Percentiles rank a stretch among this genome's conserved stretches.
phyloP scores from a whole-genome alignment of 768 basidiomycete genomes.

The Termitomyces titanicus region DNA sequence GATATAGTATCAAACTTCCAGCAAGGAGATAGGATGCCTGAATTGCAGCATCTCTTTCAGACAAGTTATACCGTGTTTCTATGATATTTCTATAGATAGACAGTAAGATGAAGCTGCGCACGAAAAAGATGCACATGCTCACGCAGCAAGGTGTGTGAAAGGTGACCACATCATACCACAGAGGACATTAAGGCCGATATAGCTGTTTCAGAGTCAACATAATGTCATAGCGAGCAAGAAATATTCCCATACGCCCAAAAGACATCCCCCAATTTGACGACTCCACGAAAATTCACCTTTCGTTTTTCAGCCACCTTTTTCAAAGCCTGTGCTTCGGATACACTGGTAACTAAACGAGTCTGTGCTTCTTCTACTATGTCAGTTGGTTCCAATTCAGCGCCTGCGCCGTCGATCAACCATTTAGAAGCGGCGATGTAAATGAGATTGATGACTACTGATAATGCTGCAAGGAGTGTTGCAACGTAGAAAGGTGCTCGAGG shows the following conservation, averaged over 20 bases:
- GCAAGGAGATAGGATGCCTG: slow-evolving; percentile 70
- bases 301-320: slow-evolving; percentile 65
- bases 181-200: slow-evolving; percentile 70
- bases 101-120: neutral
- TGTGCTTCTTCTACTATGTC: slow-evolving; percentile 57
- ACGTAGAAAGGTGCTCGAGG: slow-evolving; percentile 73
- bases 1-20: slow-evolving; percentile 68
- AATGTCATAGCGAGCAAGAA: neutral
- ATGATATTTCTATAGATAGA: slow-evolving; percentile 64
- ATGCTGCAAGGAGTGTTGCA: slow-evolving; percentile 55
- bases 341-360: slow-evolving; percentile 36
- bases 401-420: slow-evolving; percentile 60
- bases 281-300: slow-evolving; percentile 54
- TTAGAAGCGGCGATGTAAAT: slow-evolving; percentile 61
- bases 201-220: slow-evolving; percentile 34
- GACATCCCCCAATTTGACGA: slow-evolving; percentile 67
- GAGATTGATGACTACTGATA: slow-evolving; percentile 69
- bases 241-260: slow-evolving; percentile 64
- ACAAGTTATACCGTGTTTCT: slow-evolving; percentile 58
- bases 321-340: slow-evolving; percentile 59
- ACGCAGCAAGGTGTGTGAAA: slow-evolving; percentile 76
- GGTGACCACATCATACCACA: slow-evolving; percentile 79
- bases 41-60: slow-evolving; percentile 56
- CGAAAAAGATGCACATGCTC: slow-evolving; percentile 20
- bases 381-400: slow-evolving; percentile 59